phyloP scores from a whole-genome alignment of 2,329 filamentous ascomycete genomes.

The Pseudogymnoascus verrucosus region DNA sequence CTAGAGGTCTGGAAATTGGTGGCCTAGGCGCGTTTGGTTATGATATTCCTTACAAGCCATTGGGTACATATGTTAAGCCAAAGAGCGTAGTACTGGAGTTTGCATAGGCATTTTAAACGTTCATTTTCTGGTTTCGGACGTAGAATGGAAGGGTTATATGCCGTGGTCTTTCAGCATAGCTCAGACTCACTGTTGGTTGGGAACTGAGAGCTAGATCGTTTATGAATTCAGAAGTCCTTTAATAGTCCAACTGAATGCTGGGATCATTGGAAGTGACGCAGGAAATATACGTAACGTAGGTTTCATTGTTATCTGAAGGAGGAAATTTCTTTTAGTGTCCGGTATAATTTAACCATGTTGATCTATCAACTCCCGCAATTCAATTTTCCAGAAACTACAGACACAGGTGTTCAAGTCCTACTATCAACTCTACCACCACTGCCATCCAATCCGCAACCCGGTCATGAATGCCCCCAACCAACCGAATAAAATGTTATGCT shows the following conservation, averaged over 20 bases:
- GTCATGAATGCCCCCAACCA: not conserved
- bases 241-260: not conserved
- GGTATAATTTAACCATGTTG: not conserved
- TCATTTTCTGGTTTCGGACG: not conserved
- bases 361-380: not conserved
- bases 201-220: not conserved
- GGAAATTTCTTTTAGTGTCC: not conserved
- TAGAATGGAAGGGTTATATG: not conserved
- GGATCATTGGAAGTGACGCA: not conserved
- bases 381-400: not conserved
- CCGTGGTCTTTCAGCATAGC: not conserved
- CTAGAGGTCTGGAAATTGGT: conserved; percentile 40
- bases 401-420: not conserved
- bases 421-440: not conserved
- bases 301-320: not conserved
- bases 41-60: conserved; percentile 39
- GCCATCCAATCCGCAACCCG: not conserved
- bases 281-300: not conserved
- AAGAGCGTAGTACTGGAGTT: conserved; percentile 47
- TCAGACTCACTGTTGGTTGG: not conserved
- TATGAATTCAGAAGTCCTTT: not conserved
- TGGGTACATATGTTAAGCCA: conserved; percentile 45
- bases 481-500: not conserved
- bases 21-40: conserved; percentile 43
- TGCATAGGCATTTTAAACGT: not conserved